Evolutionary conservation across 805 yeast genomes (phyloP), one percentile per base, ranked within the genome.

Genomic region (Wickerhamiella bombiphila): DNA sequence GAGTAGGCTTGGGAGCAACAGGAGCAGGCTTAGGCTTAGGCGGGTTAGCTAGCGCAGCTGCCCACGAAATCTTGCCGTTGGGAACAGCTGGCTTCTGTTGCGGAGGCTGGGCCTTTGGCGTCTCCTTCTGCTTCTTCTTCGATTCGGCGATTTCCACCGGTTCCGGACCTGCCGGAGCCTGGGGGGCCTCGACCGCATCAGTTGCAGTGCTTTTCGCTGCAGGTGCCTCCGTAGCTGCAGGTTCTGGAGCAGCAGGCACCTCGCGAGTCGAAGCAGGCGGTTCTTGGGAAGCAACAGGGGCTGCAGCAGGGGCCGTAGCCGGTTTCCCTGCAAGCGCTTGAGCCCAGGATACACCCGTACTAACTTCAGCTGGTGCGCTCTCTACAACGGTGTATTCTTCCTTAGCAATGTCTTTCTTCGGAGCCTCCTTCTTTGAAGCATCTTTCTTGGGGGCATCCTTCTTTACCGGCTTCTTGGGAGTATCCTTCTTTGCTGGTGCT

Each of bases 41-140:
- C 21, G 47, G 40, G 17, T 20, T 30, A 11, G 44, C 41, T n/a
- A 46, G 44, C 24, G 44, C 49, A 15, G 43, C 45, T 9, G 52
- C 49, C 51, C 53, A 50, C 17, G 48, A 41, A 22, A 42, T 34
- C 40, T 36, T 45, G 22, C 51, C 47, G 34, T 42, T 35, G 14
- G 46, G 44, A 20, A 34, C 36, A 16, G 42, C 29, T 14, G 40
- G 15, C 14, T 15, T 30, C 13, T 22, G 37, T 35, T 14, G 29
- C 22, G 25, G 42, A 18, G 32, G 47, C 44, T 13, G 39, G 39
- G 31, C 39, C 43, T 18, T 40, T 32, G 29, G 43, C 35, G 41
- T 6, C 14, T 30, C 43, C 41, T 5, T 47, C 33, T 38, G 40
- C 31, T 26, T 44, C 31, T 24, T 42, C 50, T 17, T 37, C 41